Conservation (phyloP, 345 rosid species). For the Aquilaria malaccensis region DNA sequence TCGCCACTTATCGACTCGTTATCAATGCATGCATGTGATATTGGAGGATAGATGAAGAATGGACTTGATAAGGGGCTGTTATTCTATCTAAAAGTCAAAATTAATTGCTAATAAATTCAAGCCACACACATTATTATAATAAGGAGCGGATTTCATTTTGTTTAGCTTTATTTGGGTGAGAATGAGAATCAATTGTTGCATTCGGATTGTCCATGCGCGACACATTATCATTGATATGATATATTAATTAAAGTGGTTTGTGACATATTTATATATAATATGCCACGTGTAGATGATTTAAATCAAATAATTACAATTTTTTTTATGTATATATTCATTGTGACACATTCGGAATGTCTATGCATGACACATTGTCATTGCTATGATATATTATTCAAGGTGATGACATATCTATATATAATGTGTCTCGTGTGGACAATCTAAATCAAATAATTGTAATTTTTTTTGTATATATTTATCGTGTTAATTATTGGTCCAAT, state of each 20-base stretch:
- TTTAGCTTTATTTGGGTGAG: no score
- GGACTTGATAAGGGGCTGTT: no score
- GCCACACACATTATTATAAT: neutral
- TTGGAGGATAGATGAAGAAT: no score
- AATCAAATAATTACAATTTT: neutral
- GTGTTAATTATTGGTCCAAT: no score
- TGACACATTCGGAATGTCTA: no score
- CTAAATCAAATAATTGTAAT: neutral
- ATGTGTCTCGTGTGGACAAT: neutral
- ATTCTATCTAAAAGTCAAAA: no score
- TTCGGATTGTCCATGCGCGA: conserved; percentile 17
- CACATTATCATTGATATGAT: conserved; percentile 1
- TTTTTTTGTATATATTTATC: no score
- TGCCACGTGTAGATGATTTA: neutral
- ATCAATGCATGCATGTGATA: no score
- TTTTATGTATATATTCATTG: no score
- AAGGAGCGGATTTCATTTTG: no score
- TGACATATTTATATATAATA: neutral
- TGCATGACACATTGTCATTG: neutral
- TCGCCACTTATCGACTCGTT: no score
- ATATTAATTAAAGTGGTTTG: no score
- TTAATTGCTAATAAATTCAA: neutral
- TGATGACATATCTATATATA: neutral
- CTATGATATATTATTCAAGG: neutral
- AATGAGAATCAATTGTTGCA: conserved; percentile 5